phyloP scores from a whole-genome alignment of 768 basidiomycete genomes.

The Lactarius vividus region DNA sequence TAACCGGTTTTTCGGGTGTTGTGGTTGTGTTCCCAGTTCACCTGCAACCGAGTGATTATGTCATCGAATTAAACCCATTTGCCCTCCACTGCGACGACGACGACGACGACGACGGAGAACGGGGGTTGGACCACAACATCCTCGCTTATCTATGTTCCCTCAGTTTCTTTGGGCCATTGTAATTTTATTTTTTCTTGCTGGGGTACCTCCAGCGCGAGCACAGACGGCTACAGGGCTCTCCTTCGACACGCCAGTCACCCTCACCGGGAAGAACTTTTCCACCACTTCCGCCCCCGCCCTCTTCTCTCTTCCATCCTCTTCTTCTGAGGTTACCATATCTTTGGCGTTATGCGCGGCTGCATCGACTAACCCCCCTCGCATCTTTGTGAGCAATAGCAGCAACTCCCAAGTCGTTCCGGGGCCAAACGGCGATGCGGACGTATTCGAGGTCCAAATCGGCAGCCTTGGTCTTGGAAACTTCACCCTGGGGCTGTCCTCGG shows the following conservation, averaged over 20 bases:
- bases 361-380: slow-evolving; percentile 40
- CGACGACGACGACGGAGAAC: not conserved
- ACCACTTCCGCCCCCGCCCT: slow-evolving; percentile 26
- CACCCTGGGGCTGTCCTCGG: slow-evolving; percentile 44
- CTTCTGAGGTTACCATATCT: slow-evolving; percentile 33
- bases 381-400: slow-evolving; percentile 58
- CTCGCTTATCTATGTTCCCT: not conserved
- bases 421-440: slow-evolving; percentile 38
- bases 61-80: slow-evolving; percentile 1
- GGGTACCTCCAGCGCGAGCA: not conserved
- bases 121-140: not conserved
- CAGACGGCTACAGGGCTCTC: slow-evolving; percentile 4
- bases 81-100: not conserved
- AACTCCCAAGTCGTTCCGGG: slow-evolving; percentile 38
- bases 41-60: slow-evolving; percentile 13
- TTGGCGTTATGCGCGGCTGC: slow-evolving; percentile 35
- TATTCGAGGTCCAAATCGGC: slow-evolving; percentile 46
- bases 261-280: slow-evolving; percentile 17
- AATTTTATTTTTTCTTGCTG: not conserved
- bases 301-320: slow-evolving; percentile 33
- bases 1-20: not conserved
- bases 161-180: slow-evolving; percentile 5
- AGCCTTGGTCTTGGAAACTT: slow-evolving; percentile 51
- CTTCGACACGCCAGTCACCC: slow-evolving; percentile 7
- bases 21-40: not conserved